Evolutionary conservation across 305 asterid species (phyloP).

Genomic region (Euphrasia arctica): DNA sequence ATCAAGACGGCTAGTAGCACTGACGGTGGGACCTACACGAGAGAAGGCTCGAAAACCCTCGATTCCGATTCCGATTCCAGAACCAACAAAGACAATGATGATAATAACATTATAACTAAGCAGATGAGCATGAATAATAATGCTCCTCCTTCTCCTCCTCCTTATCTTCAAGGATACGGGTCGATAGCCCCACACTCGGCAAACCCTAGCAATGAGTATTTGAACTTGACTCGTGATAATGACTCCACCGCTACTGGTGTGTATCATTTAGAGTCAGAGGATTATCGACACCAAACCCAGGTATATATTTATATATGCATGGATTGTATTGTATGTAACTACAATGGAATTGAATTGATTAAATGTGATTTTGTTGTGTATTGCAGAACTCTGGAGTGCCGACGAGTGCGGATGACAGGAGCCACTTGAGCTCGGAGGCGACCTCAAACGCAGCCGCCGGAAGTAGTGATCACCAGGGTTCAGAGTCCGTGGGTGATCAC

Average conservation of each 20-base stretch:
- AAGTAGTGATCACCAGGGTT: neutral
- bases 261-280: neutral
- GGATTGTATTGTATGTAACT: too few species aligned
- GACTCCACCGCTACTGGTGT: neutral
- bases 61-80: neutral
- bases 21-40: slow-evolving; percentile 5
- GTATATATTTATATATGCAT: neutral
- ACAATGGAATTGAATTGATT: neutral
- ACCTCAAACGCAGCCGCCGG: slow-evolving; percentile 3
- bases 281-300: neutral
- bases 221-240: neutral
- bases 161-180: neutral
- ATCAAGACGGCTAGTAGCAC: neutral
- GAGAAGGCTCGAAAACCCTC: neutral
- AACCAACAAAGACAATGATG: neutral
- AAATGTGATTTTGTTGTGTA: neutral
- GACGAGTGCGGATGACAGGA: slow-evolving; percentile 26
- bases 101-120: neutral
- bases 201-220: neutral
- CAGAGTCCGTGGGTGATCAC: neutral
- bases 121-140: neutral
- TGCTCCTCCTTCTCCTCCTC: neutral
- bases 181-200: neutral
- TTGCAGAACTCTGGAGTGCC: slow-evolving; percentile 30
- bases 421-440: slow-evolving; percentile 23